These are phyloP conservation scores for Prunus fruticosa DNA, from an alignment of 306 rosid species.

Conservation along the genomic window DNA sequence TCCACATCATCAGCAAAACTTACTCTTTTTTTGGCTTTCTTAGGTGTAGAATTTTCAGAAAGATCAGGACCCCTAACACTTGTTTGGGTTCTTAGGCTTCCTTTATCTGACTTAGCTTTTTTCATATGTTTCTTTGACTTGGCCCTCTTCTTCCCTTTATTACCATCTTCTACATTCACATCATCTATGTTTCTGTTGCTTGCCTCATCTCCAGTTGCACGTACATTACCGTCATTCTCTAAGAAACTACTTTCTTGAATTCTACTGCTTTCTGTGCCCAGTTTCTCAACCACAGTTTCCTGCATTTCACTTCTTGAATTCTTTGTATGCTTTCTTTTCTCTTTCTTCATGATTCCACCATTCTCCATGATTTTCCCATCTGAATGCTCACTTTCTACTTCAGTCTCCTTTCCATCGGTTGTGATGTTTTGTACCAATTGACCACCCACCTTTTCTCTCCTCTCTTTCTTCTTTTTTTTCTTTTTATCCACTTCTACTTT, in stretches of 20 bases:
- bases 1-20: constrained; percentile 62
- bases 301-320: constrained; percentile 9
- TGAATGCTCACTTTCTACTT: constrained; percentile 13
- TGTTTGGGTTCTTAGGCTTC: constrained; percentile 12
- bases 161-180: constrained; percentile 8
- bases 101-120: background rate
- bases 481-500: background rate
- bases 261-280: constrained; percentile 6
- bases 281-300: constrained; percentile 8
- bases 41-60: constrained; percentile 16
- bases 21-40: constrained; percentile 40
- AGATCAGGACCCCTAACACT: background rate
- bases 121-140: constrained; percentile 10
- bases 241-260: background rate
- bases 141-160: constrained; percentile 13
- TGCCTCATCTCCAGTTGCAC: background rate
- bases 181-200: background rate
- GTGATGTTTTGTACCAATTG: background rate
- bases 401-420: constrained; percentile 9
- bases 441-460: background rate
- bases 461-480: constrained; percentile 4
- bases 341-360: constrained; percentile 9
- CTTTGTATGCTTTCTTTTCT: constrained; percentile 4
- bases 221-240: background rate
- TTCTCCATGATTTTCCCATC: constrained; percentile 13